Evolutionary conservation across 495 filamentous ascomycete genomes (phyloP), one percentile per base, ranked within the genome.

Genomic region (Rusavskia elegans): DNA sequence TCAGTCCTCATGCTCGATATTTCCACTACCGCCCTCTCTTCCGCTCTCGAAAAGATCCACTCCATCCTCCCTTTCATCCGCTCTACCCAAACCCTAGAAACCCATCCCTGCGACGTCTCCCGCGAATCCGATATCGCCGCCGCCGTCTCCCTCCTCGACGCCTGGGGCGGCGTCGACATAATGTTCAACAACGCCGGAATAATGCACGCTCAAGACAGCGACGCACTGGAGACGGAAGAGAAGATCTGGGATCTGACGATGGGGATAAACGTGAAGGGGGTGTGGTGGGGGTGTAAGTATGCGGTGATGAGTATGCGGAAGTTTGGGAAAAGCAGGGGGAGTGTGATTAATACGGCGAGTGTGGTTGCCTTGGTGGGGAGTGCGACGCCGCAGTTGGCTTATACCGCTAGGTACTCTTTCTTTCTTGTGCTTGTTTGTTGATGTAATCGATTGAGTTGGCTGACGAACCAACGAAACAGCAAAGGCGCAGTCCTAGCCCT

Each of bases 101-200:
- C 71, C 30, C 70, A 71, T 53, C 68, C 70, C 53, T 79, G 75
- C 63, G 80, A 83, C 59, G 79, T 83, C 40, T 72, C 78, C 54
- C 85, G 87, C 59, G 89, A 95, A 67, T 59, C 72, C 53, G 75
- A 87, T 30, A 79, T 95, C 21, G 66, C 83, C 55, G 76, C 82
- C 29, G 71, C 79, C 55, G 74, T 95, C n/a, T 78, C 81, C 51
- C 65, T 71, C 2, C 64, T 88, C 45, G 89, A 96, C 61, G 54
- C 69, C 45, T 95, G 86, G 87, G 90, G 89, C 59, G 92, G 92
- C n/a, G 70, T 87, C 0, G 92, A 98, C 64, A 74, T 96, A 58
- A 85, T 98, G 56, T 98, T 95, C 79, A 98, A 98, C 77, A 98
- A 98, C 63, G 92, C 92, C 0, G 92, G 92, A 17, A 98, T 98